phyloP scores from a whole-genome alignment of 2,329 filamentous ascomycete species.

The Blumeria graminis region DNA sequence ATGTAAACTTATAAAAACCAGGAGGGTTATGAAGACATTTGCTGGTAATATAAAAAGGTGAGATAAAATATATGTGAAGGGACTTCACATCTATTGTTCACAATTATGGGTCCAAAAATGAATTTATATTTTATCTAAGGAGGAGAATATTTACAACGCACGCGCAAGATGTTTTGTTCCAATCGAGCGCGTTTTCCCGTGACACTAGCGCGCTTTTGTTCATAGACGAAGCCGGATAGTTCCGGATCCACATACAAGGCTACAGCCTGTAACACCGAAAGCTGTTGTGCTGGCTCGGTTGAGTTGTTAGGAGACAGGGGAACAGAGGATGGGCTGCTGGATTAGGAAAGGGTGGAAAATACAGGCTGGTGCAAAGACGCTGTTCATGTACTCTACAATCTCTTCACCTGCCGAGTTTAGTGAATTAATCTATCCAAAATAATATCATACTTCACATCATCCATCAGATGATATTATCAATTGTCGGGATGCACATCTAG shows the following conservation, averaged over 20 bases:
- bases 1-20: neutral
- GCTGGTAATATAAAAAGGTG: neutral
- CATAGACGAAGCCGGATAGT: neutral
- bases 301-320: too few relatives aligned
- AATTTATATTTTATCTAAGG: neutral
- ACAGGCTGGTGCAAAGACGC: too few relatives aligned
- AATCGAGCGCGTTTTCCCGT: neutral
- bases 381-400: too few relatives aligned
- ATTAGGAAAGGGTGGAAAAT: too few relatives aligned
- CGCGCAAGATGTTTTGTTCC: neutral
- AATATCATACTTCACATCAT: too few relatives aligned
- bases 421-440: too few relatives aligned
- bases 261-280: neutral
- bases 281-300: too few relatives aligned
- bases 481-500: too few relatives aligned
- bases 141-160: neutral
- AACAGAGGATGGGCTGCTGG: too few relatives aligned
- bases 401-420: too few relatives aligned
- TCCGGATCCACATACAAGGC: neutral
- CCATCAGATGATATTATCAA: too few relatives aligned
- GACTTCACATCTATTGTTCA: neutral
- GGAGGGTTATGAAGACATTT: neutral
- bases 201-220: neutral
- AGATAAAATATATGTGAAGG: neutral
- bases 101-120: neutral